Evolutionary conservation across 2,329 filamentous ascomycete genomes (phyloP).

Genomic region (Leptographium procerum): DNA sequence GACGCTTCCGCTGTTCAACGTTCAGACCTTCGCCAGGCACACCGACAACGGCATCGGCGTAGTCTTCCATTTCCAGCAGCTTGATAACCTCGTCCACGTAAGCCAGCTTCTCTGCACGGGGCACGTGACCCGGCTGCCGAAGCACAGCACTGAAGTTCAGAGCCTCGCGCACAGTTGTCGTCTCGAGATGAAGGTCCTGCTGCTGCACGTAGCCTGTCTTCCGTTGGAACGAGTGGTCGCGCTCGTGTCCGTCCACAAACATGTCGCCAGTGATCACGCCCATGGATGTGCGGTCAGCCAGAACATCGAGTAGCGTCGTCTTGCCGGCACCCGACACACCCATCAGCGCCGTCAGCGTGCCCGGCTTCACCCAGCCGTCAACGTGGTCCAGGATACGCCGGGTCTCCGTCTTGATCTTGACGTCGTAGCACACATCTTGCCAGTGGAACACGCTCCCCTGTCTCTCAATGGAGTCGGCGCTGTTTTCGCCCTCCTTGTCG

Average conservation of each 20-base stretch:
- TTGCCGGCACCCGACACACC: conserved; percentile 86
- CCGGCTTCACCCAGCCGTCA: conserved; percentile 88
- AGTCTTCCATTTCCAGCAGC: conserved; percentile 79
- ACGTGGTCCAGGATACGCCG: conserved; percentile 77
- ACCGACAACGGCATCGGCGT: conserved; percentile 83
- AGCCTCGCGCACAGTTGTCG: conserved; percentile 78
- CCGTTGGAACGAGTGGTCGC: conserved; percentile 76
- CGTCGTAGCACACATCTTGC: conserved; percentile 67
- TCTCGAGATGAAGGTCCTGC: conserved; percentile 78
- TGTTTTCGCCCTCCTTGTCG: conserved; percentile 23
- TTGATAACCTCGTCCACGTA: conserved; percentile 89
- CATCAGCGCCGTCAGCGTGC: conserved; percentile 82
- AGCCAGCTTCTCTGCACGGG: conserved; percentile 66
- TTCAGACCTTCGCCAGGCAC: conserved; percentile 79
- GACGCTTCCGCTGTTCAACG: conserved; percentile 57
- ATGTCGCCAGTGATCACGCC: conserved; percentile 82
- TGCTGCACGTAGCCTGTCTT: conserved; percentile 90
- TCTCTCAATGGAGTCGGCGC: conserved; percentile 31
- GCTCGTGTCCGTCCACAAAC: conserved; percentile 51
- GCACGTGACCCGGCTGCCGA: conserved; percentile 67
- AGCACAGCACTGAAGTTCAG: conserved; percentile 77
- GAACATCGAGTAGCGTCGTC: conserved; percentile 75
- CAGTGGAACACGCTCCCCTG: conserved; percentile 78
- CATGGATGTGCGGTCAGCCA: conserved; percentile 79
- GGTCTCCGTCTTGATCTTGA: conserved; percentile 67